Conservation (phyloP, 164 flowering plant genomes). For the Nymphaea thermarum region DNA sequence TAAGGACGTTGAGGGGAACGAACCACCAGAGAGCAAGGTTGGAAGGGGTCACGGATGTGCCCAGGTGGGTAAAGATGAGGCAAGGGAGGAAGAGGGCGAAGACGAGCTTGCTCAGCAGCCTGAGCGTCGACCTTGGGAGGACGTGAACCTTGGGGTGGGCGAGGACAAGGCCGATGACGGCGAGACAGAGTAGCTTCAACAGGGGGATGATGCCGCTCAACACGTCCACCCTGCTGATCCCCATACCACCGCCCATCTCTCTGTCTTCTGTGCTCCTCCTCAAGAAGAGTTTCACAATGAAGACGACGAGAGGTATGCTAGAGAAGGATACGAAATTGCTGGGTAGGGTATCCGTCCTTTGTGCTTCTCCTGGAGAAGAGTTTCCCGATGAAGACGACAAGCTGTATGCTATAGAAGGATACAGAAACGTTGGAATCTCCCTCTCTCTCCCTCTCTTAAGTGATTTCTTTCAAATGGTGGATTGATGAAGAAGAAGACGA, state of each 20-base stretch:
- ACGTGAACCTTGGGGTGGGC: conserved; percentile 52
- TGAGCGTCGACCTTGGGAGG: conserved; percentile 63
- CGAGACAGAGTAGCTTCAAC: conserved; percentile 67
- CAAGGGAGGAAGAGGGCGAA: conserved; percentile 86
- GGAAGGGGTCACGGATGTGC: conserved; percentile 41
- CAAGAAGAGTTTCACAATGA: conserved; percentile 6
- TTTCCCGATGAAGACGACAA: too few relatives aligned
- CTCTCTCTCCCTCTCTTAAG: too few relatives aligned
- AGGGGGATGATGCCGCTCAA: conserved; percentile 52
- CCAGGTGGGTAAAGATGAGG: conserved; percentile 65
- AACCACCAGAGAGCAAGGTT: conserved; percentile 73
- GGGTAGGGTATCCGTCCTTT: too few relatives aligned
- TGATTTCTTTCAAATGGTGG: too few relatives aligned
- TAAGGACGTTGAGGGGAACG: conserved; percentile 65
- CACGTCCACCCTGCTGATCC: conserved; percentile 10
- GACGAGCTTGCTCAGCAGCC: conserved; percentile 87
- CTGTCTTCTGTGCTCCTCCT: background rate
- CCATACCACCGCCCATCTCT: conserved; percentile 8
- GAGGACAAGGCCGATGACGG: conserved; percentile 60
- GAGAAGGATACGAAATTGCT: too few relatives aligned
- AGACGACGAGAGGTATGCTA: too few relatives aligned
- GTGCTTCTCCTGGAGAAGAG: too few relatives aligned
- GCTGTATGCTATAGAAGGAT: too few relatives aligned
- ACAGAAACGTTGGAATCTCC: too few relatives aligned
- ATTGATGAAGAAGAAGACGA: too few relatives aligned